These are phyloP conservation scores for Fusarium albidum DNA, from an alignment of 2,329 filamentous ascomycete species.

Conservation along the genomic window DNA sequence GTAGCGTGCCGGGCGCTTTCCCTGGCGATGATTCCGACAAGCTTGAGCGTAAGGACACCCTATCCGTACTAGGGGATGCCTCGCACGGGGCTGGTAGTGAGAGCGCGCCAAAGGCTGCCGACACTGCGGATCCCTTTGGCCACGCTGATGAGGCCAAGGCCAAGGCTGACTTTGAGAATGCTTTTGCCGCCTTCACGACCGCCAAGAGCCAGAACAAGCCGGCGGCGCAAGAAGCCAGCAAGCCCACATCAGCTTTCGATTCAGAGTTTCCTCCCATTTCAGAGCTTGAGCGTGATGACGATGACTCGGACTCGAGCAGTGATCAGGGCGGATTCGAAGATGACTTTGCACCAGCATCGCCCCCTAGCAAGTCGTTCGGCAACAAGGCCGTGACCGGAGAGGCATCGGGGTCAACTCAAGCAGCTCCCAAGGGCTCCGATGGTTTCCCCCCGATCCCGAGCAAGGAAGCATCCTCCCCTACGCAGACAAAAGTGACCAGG, in stretches of 20 bases:
- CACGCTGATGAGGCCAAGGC: constrained; percentile 65
- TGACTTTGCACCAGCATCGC: constrained; percentile 78
- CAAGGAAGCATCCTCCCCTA: constrained; percentile 33
- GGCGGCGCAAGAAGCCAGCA: constrained; percentile 50
- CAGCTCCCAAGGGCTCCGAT: constrained; percentile 9
- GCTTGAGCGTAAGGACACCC: constrained; percentile 42
- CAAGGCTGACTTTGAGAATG: constrained; percentile 85
- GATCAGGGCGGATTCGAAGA: constrained; percentile 91
- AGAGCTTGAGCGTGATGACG: constrained; percentile 77
- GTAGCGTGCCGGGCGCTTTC: constrained; percentile 42
- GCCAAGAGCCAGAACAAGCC: constrained; percentile 58
- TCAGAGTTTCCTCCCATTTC: constrained; percentile 93
- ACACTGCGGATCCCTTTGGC: constrained; percentile 58
- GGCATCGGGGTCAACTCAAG: constrained; percentile 13
- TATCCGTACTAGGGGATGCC: constrained; percentile 43
- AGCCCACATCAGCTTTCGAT: constrained; percentile 64
- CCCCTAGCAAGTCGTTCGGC: constrained; percentile 45
- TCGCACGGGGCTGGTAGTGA: constrained; percentile 30
- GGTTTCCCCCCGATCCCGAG: constrained; percentile 33
- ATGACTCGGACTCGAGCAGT: constrained; percentile 82
- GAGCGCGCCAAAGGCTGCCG: constrained; percentile 32
- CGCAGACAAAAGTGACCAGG: constrained; percentile 38
- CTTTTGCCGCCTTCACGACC: constrained; percentile 78
- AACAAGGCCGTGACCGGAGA: constrained; percentile 31
- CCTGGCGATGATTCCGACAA: constrained; percentile 49